Evolutionary conservation across 139 green algal genomes (phyloP).

Genomic region (Chlamydomonas sphaeroides): DNA sequence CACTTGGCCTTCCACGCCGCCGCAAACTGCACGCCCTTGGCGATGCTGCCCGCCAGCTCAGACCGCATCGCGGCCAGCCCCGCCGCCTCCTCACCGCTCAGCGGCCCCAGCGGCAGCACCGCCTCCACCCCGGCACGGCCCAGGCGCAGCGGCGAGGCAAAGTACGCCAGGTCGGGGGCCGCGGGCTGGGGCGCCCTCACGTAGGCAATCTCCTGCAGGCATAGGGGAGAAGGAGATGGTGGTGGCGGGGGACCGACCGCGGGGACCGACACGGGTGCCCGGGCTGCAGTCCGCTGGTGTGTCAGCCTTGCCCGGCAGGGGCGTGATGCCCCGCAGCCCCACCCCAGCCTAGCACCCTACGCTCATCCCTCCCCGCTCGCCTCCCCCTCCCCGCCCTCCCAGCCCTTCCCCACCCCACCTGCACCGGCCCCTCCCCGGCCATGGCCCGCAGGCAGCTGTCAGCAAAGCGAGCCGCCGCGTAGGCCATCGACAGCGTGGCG

Average conservation of each 20-base stretch:
- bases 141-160: conserved; percentile 69
- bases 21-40: conserved; percentile 92
- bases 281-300: no score
- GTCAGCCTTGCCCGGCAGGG: no score
- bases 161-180: conserved; percentile 54
- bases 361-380: no score
- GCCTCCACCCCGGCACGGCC: conserved; percentile 83
- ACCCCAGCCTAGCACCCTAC: no score
- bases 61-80: conserved; percentile 74
- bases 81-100: conserved; percentile 76
- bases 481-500: conserved; percentile 97
- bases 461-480: conserved; percentile 85
- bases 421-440: conserved; percentile 72
- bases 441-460: conserved; percentile 79
- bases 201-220: conserved; percentile 85
- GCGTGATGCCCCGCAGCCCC: no score
- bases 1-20: no score
- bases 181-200: conserved; percentile 14
- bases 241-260: no score
- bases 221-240: no score
- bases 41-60: conserved; percentile 83
- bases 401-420: no score
- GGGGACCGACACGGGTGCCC: no score
- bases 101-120: conserved; percentile 74
- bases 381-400: no score